Evolutionary conservation across 768 basidiomycete genomes (phyloP), one percentile per base, ranked within the genome.

Genomic region (Suillus americanus): DNA sequence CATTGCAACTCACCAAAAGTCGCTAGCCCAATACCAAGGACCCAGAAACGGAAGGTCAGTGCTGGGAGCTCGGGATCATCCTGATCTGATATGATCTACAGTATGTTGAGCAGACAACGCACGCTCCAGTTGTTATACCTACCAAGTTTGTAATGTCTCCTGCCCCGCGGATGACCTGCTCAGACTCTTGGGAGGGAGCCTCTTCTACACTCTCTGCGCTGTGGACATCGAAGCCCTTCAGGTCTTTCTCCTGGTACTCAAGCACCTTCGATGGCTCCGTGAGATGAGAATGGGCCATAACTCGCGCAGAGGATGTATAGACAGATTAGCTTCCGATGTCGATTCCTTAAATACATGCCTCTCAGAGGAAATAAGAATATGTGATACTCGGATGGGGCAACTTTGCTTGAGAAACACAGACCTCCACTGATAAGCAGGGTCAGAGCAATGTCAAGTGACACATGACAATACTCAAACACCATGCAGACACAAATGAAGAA

Each of bases 11-110:
- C n/a, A 67, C 66, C 78, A 68, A 86, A 85, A 7, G 80, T 80
- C 54, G 82, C 81, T 28, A 85, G 70, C 6, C 84, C 84, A 38
- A 79, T 62, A 8, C 84, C 84, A 23, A 86, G 75, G 67, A 86
- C 78, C 35, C 82, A 68, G 3, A 79, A 74, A 9, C 85, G 80
- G 71, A 85, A 83, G 1, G 85, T 85, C 61, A 83, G 70, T 13
- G 79, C 79, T 2, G 82, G 82, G 0, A 84, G 75, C 0, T 75
- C 75, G 0, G 86, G 82, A 68, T 85, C 81, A 68, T 86, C 85
- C 46, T 80, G 74, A 2, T 80, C 74, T 2, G 83, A 82, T 53
- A 85, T 77, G 63, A 85, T 79, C 83, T 83, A 18, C 18, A 41
- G 28, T 4, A 18, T 10, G 14, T 30, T 25, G 25, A 38, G 54